Evolutionary conservation across 2,329 filamentous ascomycete species (phyloP).

Genomic region (Stagonosporopsis cucurbitacearum): DNA sequence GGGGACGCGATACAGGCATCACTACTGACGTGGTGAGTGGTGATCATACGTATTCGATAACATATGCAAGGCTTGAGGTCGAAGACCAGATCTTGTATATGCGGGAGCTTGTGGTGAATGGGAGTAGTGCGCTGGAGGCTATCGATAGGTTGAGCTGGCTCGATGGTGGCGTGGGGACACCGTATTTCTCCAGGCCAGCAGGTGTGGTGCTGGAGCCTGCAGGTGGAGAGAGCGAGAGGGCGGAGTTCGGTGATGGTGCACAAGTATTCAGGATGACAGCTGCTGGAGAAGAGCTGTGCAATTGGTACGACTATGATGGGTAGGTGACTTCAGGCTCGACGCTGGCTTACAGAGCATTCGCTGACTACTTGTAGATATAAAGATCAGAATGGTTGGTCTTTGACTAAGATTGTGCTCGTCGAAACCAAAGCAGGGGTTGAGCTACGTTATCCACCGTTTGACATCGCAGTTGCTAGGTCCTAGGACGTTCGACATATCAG

Average conservation of each 20-base stretch:
- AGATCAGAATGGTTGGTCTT: conserved; percentile 41
- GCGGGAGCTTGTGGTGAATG: conserved; percentile 37
- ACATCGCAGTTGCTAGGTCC: conserved; percentile 25
- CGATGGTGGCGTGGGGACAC: conserved; percentile 13
- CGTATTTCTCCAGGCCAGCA: conserved; percentile 30
- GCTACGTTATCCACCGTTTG: conserved; percentile 41
- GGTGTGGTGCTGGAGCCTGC: conserved; percentile 37
- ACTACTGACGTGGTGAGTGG: conserved; percentile 24
- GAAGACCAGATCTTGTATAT: conserved; percentile 37
- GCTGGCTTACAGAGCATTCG: neutral
- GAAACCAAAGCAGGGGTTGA: conserved; percentile 27
- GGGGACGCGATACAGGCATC: conserved; percentile 28
- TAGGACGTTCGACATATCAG: neutral
- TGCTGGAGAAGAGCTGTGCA: conserved; percentile 33
- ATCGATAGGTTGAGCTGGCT: conserved; percentile 39
- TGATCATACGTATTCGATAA: conserved; percentile 13
- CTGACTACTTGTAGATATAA: conserved; percentile 28
- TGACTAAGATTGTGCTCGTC: conserved; percentile 39
- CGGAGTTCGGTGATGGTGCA: conserved; percentile 31
- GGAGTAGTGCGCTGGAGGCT: conserved; percentile 36
- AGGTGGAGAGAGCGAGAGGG: conserved; percentile 32
- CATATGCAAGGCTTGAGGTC: conserved; percentile 34
- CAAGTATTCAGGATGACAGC: conserved; percentile 39
- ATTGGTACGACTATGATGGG: conserved; percentile 46
- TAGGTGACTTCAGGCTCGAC: conserved; percentile 1